Conservation (phyloP, 192 early-diverging fungal species). For the Thoreauomyces humboldtii region DNA sequence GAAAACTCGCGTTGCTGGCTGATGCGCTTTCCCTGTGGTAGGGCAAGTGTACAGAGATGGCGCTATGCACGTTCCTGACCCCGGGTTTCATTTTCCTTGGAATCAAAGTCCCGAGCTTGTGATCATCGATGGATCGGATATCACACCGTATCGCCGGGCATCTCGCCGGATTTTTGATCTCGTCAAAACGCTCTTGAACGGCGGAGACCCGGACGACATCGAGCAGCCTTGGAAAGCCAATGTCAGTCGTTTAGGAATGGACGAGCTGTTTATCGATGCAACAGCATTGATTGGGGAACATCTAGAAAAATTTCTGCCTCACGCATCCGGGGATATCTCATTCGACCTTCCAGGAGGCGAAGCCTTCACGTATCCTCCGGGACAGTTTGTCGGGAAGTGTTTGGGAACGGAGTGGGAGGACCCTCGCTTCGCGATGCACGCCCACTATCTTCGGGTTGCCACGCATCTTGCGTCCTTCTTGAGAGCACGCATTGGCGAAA, state of each 20-base stretch:
- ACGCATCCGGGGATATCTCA: background rate
- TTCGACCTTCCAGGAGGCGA: slow-evolving; percentile 7
- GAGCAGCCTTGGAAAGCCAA: background rate
- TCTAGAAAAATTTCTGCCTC: background rate
- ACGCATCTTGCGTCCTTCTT: slow-evolving; percentile 29
- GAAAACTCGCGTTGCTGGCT: slow-evolving; percentile 32
- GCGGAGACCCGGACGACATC: background rate
- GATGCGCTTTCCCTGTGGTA: slow-evolving; percentile 32
- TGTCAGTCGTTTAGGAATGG: slow-evolving; percentile 37
- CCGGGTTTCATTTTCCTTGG: too few relatives aligned
- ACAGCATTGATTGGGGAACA: slow-evolving; percentile 30
- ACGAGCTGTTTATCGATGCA: slow-evolving; percentile 42
- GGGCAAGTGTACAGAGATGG: too few relatives aligned
- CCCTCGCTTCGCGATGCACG: background rate
- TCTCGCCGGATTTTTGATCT: slow-evolving; percentile 35
- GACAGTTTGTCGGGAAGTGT: background rate
- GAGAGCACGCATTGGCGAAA: slow-evolving; percentile 2
- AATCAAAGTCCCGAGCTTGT: slow-evolving; percentile 31
- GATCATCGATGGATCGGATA: slow-evolving; percentile 39
- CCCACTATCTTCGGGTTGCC: slow-evolving; percentile 14
- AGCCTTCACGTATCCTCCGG: background rate
- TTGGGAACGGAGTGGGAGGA: background rate
- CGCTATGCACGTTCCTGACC: too few relatives aligned
- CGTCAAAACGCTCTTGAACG: slow-evolving; percentile 21
- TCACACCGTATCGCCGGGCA: slow-evolving; percentile 30